Conservation (phyloP, 164 flowering plant species). For the Umbellularia californica region DNA sequence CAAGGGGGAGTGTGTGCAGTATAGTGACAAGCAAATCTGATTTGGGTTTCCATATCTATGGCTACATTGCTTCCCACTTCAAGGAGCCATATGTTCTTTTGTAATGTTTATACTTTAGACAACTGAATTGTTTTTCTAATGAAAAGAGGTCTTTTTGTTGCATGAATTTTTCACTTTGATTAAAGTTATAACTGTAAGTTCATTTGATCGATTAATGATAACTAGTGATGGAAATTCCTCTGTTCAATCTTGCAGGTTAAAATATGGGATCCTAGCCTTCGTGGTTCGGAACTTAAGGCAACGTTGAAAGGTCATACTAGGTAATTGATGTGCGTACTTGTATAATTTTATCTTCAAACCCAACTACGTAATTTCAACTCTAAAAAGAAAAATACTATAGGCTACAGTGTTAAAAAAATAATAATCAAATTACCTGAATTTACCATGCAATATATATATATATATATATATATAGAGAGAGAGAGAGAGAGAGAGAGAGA, state of each 20-base stretch:
- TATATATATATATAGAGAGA: no score
- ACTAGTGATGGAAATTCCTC: neutral
- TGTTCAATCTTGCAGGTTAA: conserved; percentile 57
- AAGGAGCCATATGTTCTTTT: neutral
- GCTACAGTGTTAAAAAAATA: no score
- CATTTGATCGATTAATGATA: neutral
- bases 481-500: no score
- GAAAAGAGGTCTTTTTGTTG: neutral
- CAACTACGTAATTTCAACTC: neutral
- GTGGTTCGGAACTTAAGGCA: conserved; percentile 91
- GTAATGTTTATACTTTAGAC: neutral
- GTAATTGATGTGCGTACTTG: conserved; percentile 21
- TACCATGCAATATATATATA: no score
- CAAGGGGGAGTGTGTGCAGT: no score
- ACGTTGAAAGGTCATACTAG: conserved; percentile 86
- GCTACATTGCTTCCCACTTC: neutral
- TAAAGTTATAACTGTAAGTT: neutral
- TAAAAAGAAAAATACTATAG: no score
- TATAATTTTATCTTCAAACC: no score
- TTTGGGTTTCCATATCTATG: no score
- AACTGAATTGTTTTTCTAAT: neutral
- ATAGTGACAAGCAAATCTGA: no score
- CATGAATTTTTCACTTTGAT: neutral
- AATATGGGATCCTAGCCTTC: conserved; percentile 98
- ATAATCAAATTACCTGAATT: no score